Base-by-base conservation (phyloP, 306 rosid species). In the Casuarina glauca region DNA sequence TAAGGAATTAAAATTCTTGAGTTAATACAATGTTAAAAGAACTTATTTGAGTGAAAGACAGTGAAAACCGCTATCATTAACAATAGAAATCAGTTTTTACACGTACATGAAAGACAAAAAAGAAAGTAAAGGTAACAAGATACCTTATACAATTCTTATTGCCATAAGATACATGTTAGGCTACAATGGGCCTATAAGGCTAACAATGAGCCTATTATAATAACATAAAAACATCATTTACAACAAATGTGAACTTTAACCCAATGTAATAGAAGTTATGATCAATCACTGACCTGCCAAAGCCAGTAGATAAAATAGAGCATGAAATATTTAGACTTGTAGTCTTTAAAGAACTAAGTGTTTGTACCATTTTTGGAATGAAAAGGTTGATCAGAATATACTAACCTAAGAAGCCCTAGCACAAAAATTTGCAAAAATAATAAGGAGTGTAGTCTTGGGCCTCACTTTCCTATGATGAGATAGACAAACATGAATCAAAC, bases 391-490 rank as follows among this genome's bases (percentile, higher is more conserved):
- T 7, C 13, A 66, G 50, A 6, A 4, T 69, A 12, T 52, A 85
- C 95, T 86, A 48, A 95, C 98, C 93, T 98, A 55, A 96, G 99
- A 52, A 96, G 95, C 72, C 96, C 99, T 13, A 96, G 83, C 45
- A 85, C 82, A 45, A 96, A 88, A 60, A 96, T 77, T 83, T 92
- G 91, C 75, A 91, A 71, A 82, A 93, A 93, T 26, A 78, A 86
- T 79, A 2, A 86, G 78, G 17, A 88, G 87, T 44, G 99, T 88
- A 11, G 93, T 87, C 88, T 86, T 90, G 0, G 99, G 99, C 70
- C 99, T 88, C 15, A 90, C 80, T 84, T 93, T 93, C 85, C 98
- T 94, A 87, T 55, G 45, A 71, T 68, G 26, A 78, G 51, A 45
- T 11, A 54, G 68, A 55, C 60, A 69, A 41, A 26, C 41, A 16